phyloP scores from a whole-genome alignment of 306 rosid species.

The Quillaja saponaria region DNA sequence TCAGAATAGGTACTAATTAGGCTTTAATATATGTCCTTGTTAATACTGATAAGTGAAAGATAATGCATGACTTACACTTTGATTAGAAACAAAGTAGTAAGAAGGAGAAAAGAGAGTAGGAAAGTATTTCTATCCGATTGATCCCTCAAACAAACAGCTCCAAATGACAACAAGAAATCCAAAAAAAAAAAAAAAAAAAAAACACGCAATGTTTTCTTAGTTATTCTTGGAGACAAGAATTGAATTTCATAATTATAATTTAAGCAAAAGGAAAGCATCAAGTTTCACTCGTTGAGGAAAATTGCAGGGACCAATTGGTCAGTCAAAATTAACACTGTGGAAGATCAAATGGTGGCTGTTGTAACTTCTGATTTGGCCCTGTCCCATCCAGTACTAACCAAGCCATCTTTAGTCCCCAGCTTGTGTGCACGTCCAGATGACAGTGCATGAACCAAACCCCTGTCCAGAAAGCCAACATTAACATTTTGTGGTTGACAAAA shows the following conservation, averaged over 20 bases:
- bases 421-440: conserved; percentile 81
- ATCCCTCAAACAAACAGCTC: conserved; percentile 34
- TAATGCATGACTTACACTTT: conserved; percentile 31
- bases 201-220: conserved; percentile 21
- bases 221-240: conserved; percentile 32
- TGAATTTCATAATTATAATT: conserved; percentile 17
- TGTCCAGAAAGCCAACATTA: conserved; percentile 15
- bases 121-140: conserved; percentile 1
- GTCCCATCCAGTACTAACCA: conserved; percentile 77
- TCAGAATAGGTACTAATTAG: neutral
- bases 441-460: conserved; percentile 97
- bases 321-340: conserved; percentile 64
- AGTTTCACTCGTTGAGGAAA: no score
- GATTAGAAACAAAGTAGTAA: conserved; percentile 34
- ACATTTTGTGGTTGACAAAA: no score
- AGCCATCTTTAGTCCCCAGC: conserved; percentile 91
- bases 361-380: conserved; percentile 62
- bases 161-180: conserved; percentile 32
- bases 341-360: conserved; percentile 84
- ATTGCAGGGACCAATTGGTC: conserved; percentile 21
- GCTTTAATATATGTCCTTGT: conserved; percentile 19
- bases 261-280: neutral
- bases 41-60: neutral
- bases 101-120: neutral
- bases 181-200: conserved; percentile 29